phyloP scores from a whole-genome alignment of 2,329 filamentous ascomycete genomes.

The Diaporthe humulicola region DNA sequence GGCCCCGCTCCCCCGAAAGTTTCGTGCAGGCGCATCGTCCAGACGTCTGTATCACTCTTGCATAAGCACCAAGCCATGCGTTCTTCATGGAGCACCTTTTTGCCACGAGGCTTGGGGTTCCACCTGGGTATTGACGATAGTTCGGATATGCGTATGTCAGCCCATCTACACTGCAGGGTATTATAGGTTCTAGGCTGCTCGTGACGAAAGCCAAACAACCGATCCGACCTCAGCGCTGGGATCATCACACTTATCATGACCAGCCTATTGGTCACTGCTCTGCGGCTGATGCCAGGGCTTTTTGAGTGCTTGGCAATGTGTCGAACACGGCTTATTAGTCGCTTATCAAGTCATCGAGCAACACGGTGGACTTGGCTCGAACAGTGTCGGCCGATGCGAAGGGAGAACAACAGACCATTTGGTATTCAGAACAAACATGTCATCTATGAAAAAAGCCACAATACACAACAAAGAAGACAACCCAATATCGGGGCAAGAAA shows the following conservation, averaged over 20 bases:
- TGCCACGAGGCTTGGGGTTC: neutral
- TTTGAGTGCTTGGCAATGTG: neutral
- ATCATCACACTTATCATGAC: neutral
- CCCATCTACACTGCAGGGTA: neutral
- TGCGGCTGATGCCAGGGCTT: neutral
- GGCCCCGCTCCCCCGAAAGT: too few relatives aligned
- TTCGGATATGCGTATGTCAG: neutral
- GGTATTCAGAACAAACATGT: too few relatives aligned
- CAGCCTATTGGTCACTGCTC: neutral
- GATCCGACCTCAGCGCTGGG: neutral
- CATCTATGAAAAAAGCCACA: neutral
- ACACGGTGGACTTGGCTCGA: neutral
- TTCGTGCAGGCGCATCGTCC: neutral
- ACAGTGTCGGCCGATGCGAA: neutral
- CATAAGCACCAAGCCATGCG: too few relatives aligned
- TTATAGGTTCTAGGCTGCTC: neutral
- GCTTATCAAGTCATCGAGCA: neutral
- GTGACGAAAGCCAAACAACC: neutral
- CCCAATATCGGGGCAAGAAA: too few relatives aligned
- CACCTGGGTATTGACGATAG: neutral
- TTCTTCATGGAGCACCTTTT: too few relatives aligned
- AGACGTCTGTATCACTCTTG: neutral
- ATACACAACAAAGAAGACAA: too few relatives aligned
- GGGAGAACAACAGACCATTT: too few relatives aligned
- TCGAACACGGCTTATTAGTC: neutral